Evolutionary conservation across 108 stramenopile species (phyloP).

Genomic region (Pseudonitzschia multiseries): DNA sequence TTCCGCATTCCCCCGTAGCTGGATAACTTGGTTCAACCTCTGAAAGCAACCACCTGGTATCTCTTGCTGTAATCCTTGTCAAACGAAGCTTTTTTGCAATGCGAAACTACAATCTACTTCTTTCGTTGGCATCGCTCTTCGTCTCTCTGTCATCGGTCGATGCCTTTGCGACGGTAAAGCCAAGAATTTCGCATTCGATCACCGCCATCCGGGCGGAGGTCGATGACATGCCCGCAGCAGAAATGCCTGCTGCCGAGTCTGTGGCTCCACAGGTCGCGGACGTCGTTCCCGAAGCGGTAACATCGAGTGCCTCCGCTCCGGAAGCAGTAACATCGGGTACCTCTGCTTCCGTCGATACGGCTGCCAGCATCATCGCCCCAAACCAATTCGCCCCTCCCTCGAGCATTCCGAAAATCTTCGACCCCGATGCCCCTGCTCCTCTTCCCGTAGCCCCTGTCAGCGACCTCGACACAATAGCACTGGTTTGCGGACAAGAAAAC

Average conservation of each 20-base stretch:
- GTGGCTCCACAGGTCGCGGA: background rate
- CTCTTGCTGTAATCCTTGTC: too few relatives aligned
- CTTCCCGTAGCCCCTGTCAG: slow-evolving; percentile 9
- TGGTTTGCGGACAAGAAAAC: slow-evolving; percentile 88
- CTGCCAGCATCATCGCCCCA: background rate
- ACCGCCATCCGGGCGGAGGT: slow-evolving; percentile 8
- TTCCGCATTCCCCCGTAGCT: too few relatives aligned
- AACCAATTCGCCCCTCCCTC: slow-evolving; percentile 2
- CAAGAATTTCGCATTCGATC: background rate
- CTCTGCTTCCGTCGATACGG: background rate
- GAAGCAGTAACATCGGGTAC: background rate
- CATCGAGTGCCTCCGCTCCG: too few relatives aligned
- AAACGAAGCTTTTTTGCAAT: background rate
- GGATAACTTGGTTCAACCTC: too few relatives aligned
- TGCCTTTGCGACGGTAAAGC: background rate
- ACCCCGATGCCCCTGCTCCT: slow-evolving; percentile 2
- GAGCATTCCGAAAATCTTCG: background rate
- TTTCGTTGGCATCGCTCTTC: background rate
- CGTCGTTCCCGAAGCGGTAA: background rate
- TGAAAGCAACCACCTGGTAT: too few relatives aligned
- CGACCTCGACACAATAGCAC: slow-evolving; percentile 55
- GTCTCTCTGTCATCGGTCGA: slow-evolving; percentile 1
- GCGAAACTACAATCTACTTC: background rate
- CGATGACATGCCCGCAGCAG: slow-evolving; percentile 6
- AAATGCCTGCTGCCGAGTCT: background rate